Evolutionary conservation across 805 yeast species (phyloP).

Genomic region (Sugiyamaella smithiae): DNA sequence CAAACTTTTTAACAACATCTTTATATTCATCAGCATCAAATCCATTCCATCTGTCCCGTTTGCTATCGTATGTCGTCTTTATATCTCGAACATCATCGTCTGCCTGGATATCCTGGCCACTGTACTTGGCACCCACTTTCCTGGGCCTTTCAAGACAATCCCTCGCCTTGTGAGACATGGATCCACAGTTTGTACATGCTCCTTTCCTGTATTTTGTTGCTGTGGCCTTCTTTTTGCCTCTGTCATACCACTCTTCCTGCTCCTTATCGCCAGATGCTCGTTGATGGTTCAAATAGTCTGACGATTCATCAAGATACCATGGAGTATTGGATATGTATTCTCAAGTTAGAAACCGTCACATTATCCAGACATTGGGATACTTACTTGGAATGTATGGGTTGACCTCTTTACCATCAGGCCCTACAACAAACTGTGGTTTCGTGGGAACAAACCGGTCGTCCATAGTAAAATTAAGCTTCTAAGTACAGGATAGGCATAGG

Average conservation of each 20-base stretch:
- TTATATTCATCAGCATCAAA: slow-evolving; percentile 64
- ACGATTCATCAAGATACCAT: slow-evolving; percentile 30
- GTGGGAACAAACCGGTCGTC: slow-evolving; percentile 5
- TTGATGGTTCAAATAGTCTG: slow-evolving; percentile 31
- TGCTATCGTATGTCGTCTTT: slow-evolving; percentile 57
- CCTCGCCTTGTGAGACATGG: slow-evolving; percentile 44
- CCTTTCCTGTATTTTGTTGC: slow-evolving; percentile 37
- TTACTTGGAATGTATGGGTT: slow-evolving; percentile 36
- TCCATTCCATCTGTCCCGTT: slow-evolving; percentile 81
- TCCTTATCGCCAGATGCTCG: slow-evolving; percentile 23
- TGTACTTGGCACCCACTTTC: slow-evolving; percentile 39
- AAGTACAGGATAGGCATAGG: too few relatives aligned
- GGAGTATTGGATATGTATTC: slow-evolving; percentile 33
- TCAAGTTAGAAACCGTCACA: neutral
- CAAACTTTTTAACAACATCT: slow-evolving; percentile 38
- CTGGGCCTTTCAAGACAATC: slow-evolving; percentile 62
- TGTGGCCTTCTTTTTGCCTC: slow-evolving; percentile 31
- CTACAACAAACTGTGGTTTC: slow-evolving; percentile 5
- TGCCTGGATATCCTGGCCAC: slow-evolving; percentile 30
- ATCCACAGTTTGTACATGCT: slow-evolving; percentile 60
- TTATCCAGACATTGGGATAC: slow-evolving; percentile 7
- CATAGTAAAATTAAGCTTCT: neutral
- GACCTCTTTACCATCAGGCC: slow-evolving; percentile 24
- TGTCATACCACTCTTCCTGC: slow-evolving; percentile 30
- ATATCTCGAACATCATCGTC: slow-evolving; percentile 29